These are phyloP conservation scores for Phytophthora ramorum DNA, from an alignment of 352 stramenopile species.

Conservation along the genomic window DNA sequence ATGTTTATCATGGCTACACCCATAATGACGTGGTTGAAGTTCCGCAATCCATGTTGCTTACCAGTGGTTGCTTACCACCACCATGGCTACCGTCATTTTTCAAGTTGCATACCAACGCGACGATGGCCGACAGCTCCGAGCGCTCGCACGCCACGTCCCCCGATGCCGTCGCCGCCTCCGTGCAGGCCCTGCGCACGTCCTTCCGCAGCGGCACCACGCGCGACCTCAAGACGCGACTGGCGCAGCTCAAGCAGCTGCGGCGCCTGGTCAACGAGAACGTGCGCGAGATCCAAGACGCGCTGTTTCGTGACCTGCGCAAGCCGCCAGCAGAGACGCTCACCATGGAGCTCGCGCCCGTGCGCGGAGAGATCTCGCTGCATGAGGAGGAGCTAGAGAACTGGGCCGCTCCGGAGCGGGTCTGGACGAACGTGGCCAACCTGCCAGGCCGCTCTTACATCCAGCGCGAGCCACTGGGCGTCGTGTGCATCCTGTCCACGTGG, in stretches of 20 bases:
- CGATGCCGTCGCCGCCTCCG: slow-evolving; percentile 50
- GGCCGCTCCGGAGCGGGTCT: slow-evolving; percentile 57
- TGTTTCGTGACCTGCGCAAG: slow-evolving; percentile 75
- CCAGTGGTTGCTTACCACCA: neutral
- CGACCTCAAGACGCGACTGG: slow-evolving; percentile 45
- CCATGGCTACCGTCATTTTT: neutral
- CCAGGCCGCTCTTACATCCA: slow-evolving; percentile 61
- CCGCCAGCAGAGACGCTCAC: slow-evolving; percentile 69
- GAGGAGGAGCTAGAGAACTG: slow-evolving; percentile 70
- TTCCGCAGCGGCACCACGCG: slow-evolving; percentile 62
- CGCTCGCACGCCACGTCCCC: slow-evolving; percentile 35
- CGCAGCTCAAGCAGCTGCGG: slow-evolving; percentile 53
- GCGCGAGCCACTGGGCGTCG: slow-evolving; percentile 79
- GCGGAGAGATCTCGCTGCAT: slow-evolving; percentile 70
- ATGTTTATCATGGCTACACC: no score
- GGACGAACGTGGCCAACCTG: slow-evolving; percentile 60
- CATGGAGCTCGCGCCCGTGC: slow-evolving; percentile 57
- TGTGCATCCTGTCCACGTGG: slow-evolving; percentile 89
- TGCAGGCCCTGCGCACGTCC: slow-evolving; percentile 51
- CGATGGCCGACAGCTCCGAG: slow-evolving; percentile 10
- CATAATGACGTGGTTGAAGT: slow-evolving; percentile 46
- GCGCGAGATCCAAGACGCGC: slow-evolving; percentile 51
- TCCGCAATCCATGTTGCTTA: neutral
- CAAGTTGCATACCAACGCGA: neutral
- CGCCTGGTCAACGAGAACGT: slow-evolving; percentile 59